These are phyloP conservation scores for Zea luxurians DNA, from an alignment of 176 grass and related monocot genomes.

Conservation along the genomic window DNA sequence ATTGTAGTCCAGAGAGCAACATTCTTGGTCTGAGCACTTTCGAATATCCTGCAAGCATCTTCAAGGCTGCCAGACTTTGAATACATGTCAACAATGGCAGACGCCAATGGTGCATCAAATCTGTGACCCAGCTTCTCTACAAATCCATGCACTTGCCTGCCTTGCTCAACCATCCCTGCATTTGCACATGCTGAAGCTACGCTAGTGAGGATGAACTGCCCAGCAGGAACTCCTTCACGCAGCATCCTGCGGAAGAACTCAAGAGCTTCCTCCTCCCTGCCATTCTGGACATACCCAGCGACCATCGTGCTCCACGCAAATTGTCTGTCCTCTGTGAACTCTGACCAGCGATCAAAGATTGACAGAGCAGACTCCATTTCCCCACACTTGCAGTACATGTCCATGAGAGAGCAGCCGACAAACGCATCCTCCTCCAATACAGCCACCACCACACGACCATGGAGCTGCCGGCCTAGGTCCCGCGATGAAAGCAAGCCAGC, in stretches of 20 bases:
- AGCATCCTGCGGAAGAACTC: conserved; percentile 52
- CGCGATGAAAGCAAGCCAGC: conserved; percentile 50
- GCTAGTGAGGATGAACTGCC: conserved; percentile 61
- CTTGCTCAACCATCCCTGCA: conserved; percentile 60
- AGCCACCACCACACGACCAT: conserved; percentile 41
- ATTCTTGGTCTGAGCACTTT: conserved; percentile 23
- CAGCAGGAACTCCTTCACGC: conserved; percentile 27
- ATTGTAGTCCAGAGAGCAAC: conserved; percentile 61
- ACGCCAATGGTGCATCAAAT: conserved; percentile 44
- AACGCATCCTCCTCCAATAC: conserved; percentile 39
- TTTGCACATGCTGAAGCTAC: conserved; percentile 54
- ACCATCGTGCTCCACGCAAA: conserved; percentile 62
- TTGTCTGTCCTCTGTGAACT: conserved; percentile 6
- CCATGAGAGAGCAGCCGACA: conserved; percentile 58
- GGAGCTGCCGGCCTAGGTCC: conserved; percentile 59
- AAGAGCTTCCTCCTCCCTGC: conserved; percentile 58
- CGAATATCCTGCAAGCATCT: conserved; percentile 43
- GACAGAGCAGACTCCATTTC: conserved; percentile 34
- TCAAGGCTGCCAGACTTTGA: conserved; percentile 56
- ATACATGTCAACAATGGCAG: conserved; percentile 53
- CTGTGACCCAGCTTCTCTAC: conserved; percentile 46
- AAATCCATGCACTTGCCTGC: conserved; percentile 45
- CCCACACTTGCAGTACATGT: conserved; percentile 79
- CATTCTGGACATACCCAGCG: conserved; percentile 57
- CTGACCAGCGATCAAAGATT: conserved; percentile 46